Percentiles rank a stretch among this genome's conserved stretches.
Evolutionary conservation across 768 basidiomycete genomes (phyloP).

Genomic region (Tulasnella sp.): DNA sequence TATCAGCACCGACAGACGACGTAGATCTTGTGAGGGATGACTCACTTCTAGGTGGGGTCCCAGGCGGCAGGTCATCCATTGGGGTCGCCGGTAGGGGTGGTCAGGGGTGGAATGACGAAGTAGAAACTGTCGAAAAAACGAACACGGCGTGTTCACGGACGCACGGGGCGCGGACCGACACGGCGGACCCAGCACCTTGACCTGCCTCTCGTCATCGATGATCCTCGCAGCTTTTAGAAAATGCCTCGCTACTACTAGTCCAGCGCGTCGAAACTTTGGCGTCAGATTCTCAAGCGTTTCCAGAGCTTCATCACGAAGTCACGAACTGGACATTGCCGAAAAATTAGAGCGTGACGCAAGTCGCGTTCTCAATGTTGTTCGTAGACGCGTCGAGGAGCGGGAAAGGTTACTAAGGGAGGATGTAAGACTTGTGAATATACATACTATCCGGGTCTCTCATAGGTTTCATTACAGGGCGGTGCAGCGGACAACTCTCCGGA

Average conservation of each 20-base stretch:
- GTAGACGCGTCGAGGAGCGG: slow-evolving; percentile 42
- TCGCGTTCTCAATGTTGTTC: slow-evolving; percentile 42
- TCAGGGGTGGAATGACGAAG: slow-evolving; percentile 1
- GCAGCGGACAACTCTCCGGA: slow-evolving; percentile 33
- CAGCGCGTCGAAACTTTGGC: no score
- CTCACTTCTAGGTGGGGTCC: slow-evolving; percentile 10
- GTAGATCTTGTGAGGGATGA: neutral
- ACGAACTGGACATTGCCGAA: slow-evolving; percentile 4
- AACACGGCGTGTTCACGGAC: no score
- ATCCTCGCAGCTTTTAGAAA: no score
- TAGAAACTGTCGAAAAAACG: neutral
- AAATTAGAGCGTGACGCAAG: slow-evolving; percentile 35
- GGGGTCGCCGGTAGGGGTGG: neutral
- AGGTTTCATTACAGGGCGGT: neutral
- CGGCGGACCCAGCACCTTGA: no score
- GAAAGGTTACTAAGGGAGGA: slow-evolving; percentile 32
- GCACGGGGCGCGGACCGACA: no score
- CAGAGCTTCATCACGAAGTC: neutral
- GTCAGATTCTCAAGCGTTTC: no score
- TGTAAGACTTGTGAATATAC: slow-evolving; percentile 24
- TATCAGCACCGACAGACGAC: neutral
- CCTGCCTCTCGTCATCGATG: no score
- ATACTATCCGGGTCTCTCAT: neutral
- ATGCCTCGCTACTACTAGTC: no score
- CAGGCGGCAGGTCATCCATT: slow-evolving; percentile 7